These are phyloP conservation scores for Croton setiger DNA, from an alignment of 441 rosid species.

Conservation along the genomic window DNA sequence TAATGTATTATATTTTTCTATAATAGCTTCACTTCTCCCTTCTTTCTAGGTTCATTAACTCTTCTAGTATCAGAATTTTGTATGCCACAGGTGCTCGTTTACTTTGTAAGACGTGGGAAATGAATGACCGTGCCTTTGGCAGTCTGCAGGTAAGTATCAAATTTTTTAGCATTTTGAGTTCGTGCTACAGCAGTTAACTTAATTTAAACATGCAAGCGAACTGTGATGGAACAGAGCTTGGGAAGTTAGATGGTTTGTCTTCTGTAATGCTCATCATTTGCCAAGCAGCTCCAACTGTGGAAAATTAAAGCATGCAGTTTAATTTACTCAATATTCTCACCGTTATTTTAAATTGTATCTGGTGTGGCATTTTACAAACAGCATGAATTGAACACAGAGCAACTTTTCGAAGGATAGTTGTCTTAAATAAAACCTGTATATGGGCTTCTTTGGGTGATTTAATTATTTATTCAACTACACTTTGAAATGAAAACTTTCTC, in stretches of 20 bases:
- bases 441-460: not conserved
- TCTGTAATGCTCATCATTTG: not conserved
- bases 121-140: conserved; percentile 85
- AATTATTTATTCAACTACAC: not conserved
- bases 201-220: not conserved
- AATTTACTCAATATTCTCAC: not conserved
- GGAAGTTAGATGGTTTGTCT: not conserved
- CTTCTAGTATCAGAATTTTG: conserved; percentile 53
- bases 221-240: not conserved
- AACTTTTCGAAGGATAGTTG: not conserved
- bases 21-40: not conserved
- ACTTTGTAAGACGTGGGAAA: conserved; percentile 90
- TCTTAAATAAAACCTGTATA: not conserved
- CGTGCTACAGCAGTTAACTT: not conserved
- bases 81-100: conserved; percentile 84
- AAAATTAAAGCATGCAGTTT: conserved; percentile 6
- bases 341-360: not conserved
- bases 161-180: conserved; percentile 3
- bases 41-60: conserved; percentile 15
- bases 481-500: not conserved
- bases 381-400: not conserved
- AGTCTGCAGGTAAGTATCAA: conserved; percentile 61
- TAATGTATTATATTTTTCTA: conserved; percentile 15
- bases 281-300: conserved; percentile 8
- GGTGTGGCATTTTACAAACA: not conserved